phyloP scores from a whole-genome alignment of 2,329 filamentous ascomycete genomes.

The Penicillium sp. region DNA sequence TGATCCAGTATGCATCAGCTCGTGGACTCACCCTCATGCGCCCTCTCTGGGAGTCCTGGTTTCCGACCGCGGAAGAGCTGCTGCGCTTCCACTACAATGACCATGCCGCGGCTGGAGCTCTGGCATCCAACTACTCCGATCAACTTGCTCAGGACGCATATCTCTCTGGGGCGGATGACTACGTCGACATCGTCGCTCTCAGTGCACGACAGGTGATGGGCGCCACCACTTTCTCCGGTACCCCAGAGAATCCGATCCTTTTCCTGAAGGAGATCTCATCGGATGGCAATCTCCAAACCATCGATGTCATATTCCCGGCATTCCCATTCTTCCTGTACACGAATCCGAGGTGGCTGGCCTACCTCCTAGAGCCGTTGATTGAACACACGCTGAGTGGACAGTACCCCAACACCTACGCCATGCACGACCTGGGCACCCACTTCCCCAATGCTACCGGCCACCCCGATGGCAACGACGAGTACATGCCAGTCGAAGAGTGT shows the following conservation, averaged over 20 bases:
- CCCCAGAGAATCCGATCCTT: slow-evolving; percentile 66
- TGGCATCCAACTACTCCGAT: slow-evolving; percentile 71
- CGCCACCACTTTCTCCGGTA: slow-evolving; percentile 70
- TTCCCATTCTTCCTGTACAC: slow-evolving; percentile 87
- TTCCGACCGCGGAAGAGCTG: slow-evolving; percentile 60
- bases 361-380: slow-evolving; percentile 73
- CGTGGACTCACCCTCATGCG: slow-evolving; percentile 74
- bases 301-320: slow-evolving; percentile 82
- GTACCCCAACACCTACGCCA: slow-evolving; percentile 67
- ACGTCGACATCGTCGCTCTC: slow-evolving; percentile 72
- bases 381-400: slow-evolving; percentile 79
- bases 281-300: slow-evolving; percentile 79
- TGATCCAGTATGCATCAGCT: slow-evolving; percentile 74
- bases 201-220: slow-evolving; percentile 78
- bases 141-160: slow-evolving; percentile 70
- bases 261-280: slow-evolving; percentile 86
- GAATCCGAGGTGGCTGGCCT: slow-evolving; percentile 75
- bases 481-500: slow-evolving; percentile 60
- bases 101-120: slow-evolving; percentile 59
- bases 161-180: slow-evolving; percentile 69
- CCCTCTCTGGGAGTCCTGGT: slow-evolving; percentile 76
- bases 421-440: slow-evolving; percentile 54
- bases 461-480: slow-evolving; percentile 52
- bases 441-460: slow-evolving; percentile 58
- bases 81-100: slow-evolving; percentile 74